phyloP scores from a whole-genome alignment of 2,329 filamentous ascomycete species.

The Coniochaeta sp. region DNA sequence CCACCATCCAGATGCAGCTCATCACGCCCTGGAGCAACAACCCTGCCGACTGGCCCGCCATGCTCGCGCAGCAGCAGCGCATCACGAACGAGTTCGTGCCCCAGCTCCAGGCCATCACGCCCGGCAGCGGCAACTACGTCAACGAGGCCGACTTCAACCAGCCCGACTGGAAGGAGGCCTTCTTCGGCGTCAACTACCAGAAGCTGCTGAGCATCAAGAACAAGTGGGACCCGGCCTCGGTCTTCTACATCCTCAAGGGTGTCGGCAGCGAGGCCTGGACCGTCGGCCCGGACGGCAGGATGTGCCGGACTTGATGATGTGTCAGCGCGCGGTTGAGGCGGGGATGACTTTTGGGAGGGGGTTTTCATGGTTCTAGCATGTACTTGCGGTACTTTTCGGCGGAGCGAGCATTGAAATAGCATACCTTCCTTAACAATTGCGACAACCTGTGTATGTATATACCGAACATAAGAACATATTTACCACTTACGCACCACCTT shows the following conservation, averaged over 20 bases:
- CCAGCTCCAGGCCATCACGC: slow-evolving; percentile 14
- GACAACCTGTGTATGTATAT: too few relatives aligned
- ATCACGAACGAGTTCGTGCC: slow-evolving; percentile 22
- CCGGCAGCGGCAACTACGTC: slow-evolving; percentile 5
- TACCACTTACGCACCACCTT: too few relatives aligned
- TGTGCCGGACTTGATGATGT: neutral
- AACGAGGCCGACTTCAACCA: neutral
- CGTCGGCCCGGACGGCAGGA: neutral
- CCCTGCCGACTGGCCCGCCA: slow-evolving; percentile 13
- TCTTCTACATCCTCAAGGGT: neutral
- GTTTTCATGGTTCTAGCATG: too few relatives aligned
- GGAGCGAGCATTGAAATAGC: too few relatives aligned
- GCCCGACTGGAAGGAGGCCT: slow-evolving; percentile 1
- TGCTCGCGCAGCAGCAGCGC: slow-evolving; percentile 17
- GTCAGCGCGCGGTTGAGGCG: too few relatives aligned
- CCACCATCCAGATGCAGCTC: slow-evolving; percentile 23
- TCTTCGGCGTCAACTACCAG: neutral
- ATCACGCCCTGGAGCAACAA: slow-evolving; percentile 17
- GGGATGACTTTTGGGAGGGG: too few relatives aligned
- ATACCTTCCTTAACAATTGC: too few relatives aligned
- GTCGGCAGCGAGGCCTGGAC: neutral
- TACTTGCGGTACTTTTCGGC: too few relatives aligned
- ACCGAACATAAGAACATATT: too few relatives aligned
- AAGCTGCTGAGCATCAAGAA: neutral
- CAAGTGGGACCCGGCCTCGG: neutral